Base-by-base conservation (phyloP, 306 rosid genomes). In the Mimosa bimucronata region DNA sequence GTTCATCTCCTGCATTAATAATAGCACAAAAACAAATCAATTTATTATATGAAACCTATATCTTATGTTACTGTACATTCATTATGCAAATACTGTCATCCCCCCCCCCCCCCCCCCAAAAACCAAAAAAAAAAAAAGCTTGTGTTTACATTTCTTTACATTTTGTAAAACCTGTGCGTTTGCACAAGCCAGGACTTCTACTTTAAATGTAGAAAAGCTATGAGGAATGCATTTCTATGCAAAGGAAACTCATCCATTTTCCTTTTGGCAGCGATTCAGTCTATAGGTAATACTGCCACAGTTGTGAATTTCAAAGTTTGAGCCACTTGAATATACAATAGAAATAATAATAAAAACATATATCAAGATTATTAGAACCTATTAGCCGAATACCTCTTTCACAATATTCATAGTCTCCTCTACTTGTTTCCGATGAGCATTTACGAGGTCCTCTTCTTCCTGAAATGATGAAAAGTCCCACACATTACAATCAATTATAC, bases 381-480 rank as follows among this genome's bases (percentile, higher is more conserved):
- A 38, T 87, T 61, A 66, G 76, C 66, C 48, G 66, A 71, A 45
- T 91, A 96, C 99, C 99, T 93, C 97, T 81, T 79, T 90, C 77
- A 96, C 98, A 83, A 93, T 93, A 87, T 85, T 96, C 99, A 96
- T 93, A 7, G 99, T 93, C 71, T 96, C 99, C 88, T 96, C 99
- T 26, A 96, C 99, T 86, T 93, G 99, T 71, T 89, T 96, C 68
- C 99, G 89, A 84, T 96, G 99, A 81, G 99, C 99, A 84, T 81
- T 93, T 83, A 96, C 96, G 53, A 96, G 97, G 86, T 96, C 97
- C 88, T 93, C 98, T 90, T 96, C 99, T 80, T 93, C 99, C 99
- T 96, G 92, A 58, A 85, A 85, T 76, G 28, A 79, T 67, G 41
- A 71, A 83, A 76, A 52, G 66, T 15, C 64, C 21, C 73, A 81